Base-by-base conservation (phyloP, 306 rosid genomes). In the Quercus suber region DNA sequence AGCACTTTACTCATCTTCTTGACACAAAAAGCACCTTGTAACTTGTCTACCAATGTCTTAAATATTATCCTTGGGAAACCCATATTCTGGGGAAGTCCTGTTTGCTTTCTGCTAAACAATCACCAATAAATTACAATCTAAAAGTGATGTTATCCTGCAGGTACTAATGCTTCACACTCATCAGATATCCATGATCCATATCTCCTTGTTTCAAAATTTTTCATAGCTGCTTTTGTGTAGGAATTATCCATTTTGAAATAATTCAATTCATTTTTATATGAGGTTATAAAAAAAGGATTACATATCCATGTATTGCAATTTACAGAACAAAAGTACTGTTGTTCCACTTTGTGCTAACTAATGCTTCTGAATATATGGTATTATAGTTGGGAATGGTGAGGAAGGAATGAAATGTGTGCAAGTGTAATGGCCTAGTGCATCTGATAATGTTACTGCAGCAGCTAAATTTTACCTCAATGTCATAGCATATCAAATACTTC, bases 101-200 rank as follows among this genome's bases (percentile, higher is more conserved):
- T 73, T 20, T 31, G 55, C 27, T 33, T 57, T 21, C 43, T 59
- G 20, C 31, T 57, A 30, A 20, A 19, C 21, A 61, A 27, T 72
- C 78, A 58, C 53, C 78, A 78, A 30, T 25, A 76, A 49, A 49
- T 49, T 49, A 49, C 53, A 49, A 15, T 49, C 17, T 37, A 75
- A 76, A 18, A 18, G 63, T 27, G 49, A 78, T 59, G n/a, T 58
- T 37, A 69, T 65, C 59, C 58, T 80, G 65, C 65, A 65, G 68
- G 14, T 77, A 28, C n/a, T 69, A 57, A 64, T 72, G 78, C 27
- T 67, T 41, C 15, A 25, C 17, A 27, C 27, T 74, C 61, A 14
- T 41, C 33, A 30, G n/a, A 73, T 37, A 56, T 60, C 76, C 30
- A 67, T 59, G 21, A 41, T 71, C 60, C 30, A 67, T 59, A 12